Conservation (phyloP, 2,329 filamentous ascomycete species). For the Colletotrichum incanum region DNA sequence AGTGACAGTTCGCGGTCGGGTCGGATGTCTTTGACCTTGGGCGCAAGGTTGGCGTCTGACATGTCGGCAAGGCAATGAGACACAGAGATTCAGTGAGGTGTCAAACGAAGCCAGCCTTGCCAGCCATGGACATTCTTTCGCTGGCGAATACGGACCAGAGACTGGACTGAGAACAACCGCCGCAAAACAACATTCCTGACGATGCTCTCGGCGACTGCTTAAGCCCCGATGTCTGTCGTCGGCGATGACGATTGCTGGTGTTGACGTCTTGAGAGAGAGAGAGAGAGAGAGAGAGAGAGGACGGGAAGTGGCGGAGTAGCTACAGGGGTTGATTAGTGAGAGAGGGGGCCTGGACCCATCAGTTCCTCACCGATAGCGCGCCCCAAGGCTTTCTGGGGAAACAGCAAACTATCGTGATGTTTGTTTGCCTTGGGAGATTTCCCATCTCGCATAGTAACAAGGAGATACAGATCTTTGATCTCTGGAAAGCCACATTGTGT, state of each 20-base stretch:
- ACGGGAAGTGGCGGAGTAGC: constrained; percentile 30
- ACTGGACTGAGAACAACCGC: background rate
- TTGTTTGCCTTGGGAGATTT: background rate
- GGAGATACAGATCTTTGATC: constrained; percentile 1
- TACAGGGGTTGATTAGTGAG: constrained; percentile 13
- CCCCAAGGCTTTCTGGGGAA: constrained; percentile 25
- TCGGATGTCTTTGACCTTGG: constrained; percentile 9
- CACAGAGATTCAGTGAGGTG: constrained; percentile 17
- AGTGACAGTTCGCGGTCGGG: constrained; percentile 10
- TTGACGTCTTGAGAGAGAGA: background rate
- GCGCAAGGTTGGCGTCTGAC: background rate
- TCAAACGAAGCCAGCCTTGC: constrained; percentile 12
- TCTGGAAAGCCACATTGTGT: constrained; percentile 1
- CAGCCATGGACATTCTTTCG: background rate
- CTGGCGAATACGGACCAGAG: background rate
- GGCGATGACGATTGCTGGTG: constrained; percentile 33
- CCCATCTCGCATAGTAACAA: background rate
- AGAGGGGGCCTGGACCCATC: constrained; percentile 33
- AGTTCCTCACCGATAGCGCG: constrained; percentile 27
- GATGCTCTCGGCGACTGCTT: constrained; percentile 29
- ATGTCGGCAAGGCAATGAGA: constrained; percentile 7
- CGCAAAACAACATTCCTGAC: constrained; percentile 10
- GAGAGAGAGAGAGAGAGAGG: background rate
- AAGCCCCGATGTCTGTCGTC: constrained; percentile 32
- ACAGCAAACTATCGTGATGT: background rate